Percentiles rank a stretch among this genome's conserved stretches.
Conservation (phyloP, 345 rosid species). For the Eucalyptus marginata region DNA sequence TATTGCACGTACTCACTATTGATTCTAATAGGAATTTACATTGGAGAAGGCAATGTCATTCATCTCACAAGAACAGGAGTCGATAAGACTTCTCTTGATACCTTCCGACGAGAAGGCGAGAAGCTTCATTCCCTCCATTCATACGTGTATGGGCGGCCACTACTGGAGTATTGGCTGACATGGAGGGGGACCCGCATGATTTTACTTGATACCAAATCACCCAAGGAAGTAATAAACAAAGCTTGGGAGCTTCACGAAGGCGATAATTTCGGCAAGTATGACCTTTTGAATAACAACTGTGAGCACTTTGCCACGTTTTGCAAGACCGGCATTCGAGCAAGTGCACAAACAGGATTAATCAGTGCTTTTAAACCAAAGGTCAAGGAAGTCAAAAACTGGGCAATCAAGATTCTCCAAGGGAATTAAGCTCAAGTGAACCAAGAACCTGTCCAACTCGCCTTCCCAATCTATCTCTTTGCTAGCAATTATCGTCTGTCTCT, state of each 20-base stretch:
- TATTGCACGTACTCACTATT: background rate
- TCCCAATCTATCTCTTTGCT: background rate
- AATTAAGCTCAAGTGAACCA: background rate
- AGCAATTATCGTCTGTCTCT: background rate
- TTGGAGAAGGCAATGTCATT: background rate
- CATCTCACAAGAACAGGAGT: background rate
- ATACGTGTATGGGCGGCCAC: background rate
- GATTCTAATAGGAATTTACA: background rate
- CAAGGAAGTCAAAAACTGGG: background rate
- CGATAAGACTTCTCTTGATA: background rate
- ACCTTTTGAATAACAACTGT: background rate
- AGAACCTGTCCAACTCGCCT: background rate
- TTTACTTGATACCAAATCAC: background rate
- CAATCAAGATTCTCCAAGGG: background rate
- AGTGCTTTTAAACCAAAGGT: background rate
- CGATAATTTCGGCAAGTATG: background rate
- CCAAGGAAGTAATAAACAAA: background rate
- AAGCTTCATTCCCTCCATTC: background rate
- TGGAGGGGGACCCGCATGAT: background rate
- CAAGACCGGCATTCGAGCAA: background rate
- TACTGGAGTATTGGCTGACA: background rate
- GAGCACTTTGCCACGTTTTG: background rate
- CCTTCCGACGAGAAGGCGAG: background rate
- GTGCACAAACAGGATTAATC: background rate
- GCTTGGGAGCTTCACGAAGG: background rate